These are phyloP conservation scores for Sclerotinia nivalis DNA, from an alignment of 2,329 filamentous ascomycete species.

Conservation along the genomic window DNA sequence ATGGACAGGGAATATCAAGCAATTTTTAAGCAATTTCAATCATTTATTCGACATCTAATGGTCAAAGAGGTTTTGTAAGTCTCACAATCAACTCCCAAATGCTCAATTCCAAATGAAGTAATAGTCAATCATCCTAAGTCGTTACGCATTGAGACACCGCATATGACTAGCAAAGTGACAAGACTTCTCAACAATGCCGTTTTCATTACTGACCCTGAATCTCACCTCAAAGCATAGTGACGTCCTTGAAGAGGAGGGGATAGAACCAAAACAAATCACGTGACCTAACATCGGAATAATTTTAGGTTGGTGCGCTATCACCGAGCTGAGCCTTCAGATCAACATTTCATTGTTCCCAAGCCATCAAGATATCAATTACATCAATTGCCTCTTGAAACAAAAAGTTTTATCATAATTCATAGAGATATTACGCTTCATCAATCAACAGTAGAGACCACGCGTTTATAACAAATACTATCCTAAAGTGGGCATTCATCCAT, in stretches of 20 bases:
- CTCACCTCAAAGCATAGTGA: neutral
- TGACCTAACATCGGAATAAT: neutral
- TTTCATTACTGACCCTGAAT: neutral
- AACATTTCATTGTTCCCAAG: conserved; percentile 4
- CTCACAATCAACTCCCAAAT: no score
- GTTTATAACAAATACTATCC: no score
- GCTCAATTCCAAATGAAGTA: no score
- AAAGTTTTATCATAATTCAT: neutral
- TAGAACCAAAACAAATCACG: neutral
- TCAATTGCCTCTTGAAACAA: no score
- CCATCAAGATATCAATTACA: neutral
- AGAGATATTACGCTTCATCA: neutral
- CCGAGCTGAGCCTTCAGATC: neutral
- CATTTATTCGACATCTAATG: neutral
- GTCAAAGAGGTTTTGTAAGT: no score
- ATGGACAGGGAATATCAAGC: neutral
- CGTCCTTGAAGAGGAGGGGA: neutral
- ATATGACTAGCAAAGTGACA: neutral
- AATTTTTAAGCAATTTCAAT: neutral
- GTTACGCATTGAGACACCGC: neutral
- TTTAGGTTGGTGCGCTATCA: neutral
- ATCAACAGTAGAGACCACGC: neutral
- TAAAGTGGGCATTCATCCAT: neutral
- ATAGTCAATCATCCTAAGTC: neutral
- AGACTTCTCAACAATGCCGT: no score